Conservation (phyloP, 768 basidiomycete genomes). For the Amanita jacksonii region DNA sequence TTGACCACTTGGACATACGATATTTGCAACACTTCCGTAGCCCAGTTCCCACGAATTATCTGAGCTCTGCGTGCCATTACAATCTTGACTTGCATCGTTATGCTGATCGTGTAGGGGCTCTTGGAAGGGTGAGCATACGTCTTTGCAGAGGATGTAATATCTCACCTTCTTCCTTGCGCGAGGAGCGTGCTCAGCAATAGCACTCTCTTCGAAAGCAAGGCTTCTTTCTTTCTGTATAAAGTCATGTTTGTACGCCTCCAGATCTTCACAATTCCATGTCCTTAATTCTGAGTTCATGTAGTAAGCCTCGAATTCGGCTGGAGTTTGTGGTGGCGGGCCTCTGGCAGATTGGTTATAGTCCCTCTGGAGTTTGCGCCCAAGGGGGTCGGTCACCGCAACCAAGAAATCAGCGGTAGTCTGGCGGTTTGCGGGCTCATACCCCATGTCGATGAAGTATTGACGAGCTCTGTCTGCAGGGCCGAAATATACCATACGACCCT, state of each 20-base stretch:
- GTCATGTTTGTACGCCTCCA: slow-evolving; percentile 35
- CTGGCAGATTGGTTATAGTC: slow-evolving; percentile 16
- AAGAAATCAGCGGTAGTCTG: slow-evolving; percentile 63
- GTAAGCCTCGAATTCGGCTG: slow-evolving; percentile 38
- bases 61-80: slow-evolving; percentile 32
- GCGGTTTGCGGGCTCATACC: slow-evolving; percentile 45
- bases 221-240: slow-evolving; percentile 34
- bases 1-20: slow-evolving; percentile 23
- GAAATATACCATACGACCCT: slow-evolving; percentile 69
- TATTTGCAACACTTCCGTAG: slow-evolving; percentile 20
- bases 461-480: slow-evolving; percentile 57
- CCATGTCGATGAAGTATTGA: slow-evolving; percentile 68
- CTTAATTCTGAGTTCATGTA: slow-evolving; percentile 18
- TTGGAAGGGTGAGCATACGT: slow-evolving; percentile 7
- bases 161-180: slow-evolving; percentile 24
- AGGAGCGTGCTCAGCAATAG: slow-evolving; percentile 40
- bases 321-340: slow-evolving; percentile 31
- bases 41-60: slow-evolving; percentile 29
- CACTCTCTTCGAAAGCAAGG: slow-evolving; percentile 34
- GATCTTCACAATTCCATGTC: slow-evolving; percentile 25
- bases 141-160: neutral
- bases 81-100: slow-evolving; percentile 33
- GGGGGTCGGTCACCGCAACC: slow-evolving; percentile 49
- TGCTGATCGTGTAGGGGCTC: slow-evolving; percentile 30
- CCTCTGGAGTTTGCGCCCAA: slow-evolving; percentile 34